Conservation (phyloP, 805 yeast genomes). For the Nakazawaea wyomingensis region DNA sequence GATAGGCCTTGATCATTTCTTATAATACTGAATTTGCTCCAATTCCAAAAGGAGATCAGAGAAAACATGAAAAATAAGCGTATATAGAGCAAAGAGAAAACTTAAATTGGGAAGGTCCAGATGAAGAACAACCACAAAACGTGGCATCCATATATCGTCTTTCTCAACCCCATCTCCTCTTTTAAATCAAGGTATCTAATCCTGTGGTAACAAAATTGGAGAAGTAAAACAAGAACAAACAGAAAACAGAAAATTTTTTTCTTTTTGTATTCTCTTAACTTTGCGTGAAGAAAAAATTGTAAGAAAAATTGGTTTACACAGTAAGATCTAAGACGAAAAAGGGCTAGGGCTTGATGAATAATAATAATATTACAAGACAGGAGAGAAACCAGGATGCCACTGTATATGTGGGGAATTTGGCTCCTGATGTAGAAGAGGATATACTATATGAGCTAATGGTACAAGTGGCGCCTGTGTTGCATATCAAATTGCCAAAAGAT, state of each 20-base stretch:
- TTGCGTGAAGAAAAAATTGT: background rate
- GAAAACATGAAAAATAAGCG: background rate
- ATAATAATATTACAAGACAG: background rate
- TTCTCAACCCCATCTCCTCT: constrained; percentile 3
- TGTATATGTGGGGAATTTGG: constrained; percentile 79
- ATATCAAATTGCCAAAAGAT: constrained; percentile 75
- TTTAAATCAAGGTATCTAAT: background rate
- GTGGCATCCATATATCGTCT: constrained; percentile 5
- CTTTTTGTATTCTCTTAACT: background rate
- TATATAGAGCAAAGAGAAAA: constrained; percentile 1
- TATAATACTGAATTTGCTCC: background rate
- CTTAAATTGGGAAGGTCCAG: background rate
- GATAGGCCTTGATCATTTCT: constrained; percentile 3
- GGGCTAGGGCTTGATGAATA: too few relatives aligned
- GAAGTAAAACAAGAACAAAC: constrained; percentile 1
- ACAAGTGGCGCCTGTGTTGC: constrained; percentile 76
- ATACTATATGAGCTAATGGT: constrained; percentile 75
- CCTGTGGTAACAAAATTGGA: constrained; percentile 12
- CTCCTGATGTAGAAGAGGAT: constrained; percentile 64
- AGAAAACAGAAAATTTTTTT: background rate
- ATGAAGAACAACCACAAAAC: constrained; percentile 10
- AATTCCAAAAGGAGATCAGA: background rate
- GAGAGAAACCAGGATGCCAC: constrained; percentile 57
- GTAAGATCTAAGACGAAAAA: too few relatives aligned
- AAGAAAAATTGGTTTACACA: too few relatives aligned